phyloP scores from a whole-genome alignment of 2,329 filamentous ascomycete genomes.

The Alternaria alternata region DNA sequence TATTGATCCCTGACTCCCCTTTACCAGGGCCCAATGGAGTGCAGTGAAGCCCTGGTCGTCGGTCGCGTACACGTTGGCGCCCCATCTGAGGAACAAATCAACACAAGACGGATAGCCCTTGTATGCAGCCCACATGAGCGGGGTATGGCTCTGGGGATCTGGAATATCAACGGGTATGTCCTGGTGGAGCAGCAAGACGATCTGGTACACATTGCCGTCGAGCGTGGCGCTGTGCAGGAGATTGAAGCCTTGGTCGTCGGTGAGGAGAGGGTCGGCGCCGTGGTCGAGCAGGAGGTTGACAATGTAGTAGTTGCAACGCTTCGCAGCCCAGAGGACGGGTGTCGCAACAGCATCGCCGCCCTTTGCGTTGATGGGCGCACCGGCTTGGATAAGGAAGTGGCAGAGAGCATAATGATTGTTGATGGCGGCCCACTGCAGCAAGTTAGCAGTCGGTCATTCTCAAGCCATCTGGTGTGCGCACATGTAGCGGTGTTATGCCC shows the following conservation, averaged over 20 bases:
- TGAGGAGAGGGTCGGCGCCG: constrained; percentile 90
- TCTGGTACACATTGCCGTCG: constrained; percentile 90
- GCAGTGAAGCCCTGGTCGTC: constrained; percentile 96
- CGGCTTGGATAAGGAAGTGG: constrained; percentile 86
- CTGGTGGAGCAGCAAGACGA: constrained; percentile 90
- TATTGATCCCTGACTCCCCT: constrained; percentile 87
- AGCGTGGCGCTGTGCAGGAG: constrained; percentile 96
- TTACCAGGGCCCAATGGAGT: constrained; percentile 95
- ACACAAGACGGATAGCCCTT: constrained; percentile 94
- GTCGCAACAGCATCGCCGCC: constrained; percentile 95
- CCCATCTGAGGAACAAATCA: constrained; percentile 92
- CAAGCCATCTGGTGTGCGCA: constrained; percentile 54
- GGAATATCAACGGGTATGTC: constrained; percentile 92
- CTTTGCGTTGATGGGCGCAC: constrained; percentile 92
- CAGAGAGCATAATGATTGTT: constrained; percentile 99
- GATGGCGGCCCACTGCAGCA: constrained; percentile 89
- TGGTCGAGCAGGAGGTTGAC: constrained; percentile 90
- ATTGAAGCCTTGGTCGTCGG: constrained; percentile 96
- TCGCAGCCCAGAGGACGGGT: constrained; percentile 94
- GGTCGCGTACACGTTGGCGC: constrained; percentile 86
- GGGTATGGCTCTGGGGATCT: constrained; percentile 90
- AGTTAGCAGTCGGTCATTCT: constrained; percentile 13
- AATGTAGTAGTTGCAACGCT: constrained; percentile 95
- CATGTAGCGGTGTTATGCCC: constrained; percentile 94
- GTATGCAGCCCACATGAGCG: constrained; percentile 98